Percentiles rank a stretch among this genome's conserved stretches.
These are phyloP conservation scores for Pinus taeda DNA, from an alignment of 75 land plant species.

Conservation along the genomic window DNA sequence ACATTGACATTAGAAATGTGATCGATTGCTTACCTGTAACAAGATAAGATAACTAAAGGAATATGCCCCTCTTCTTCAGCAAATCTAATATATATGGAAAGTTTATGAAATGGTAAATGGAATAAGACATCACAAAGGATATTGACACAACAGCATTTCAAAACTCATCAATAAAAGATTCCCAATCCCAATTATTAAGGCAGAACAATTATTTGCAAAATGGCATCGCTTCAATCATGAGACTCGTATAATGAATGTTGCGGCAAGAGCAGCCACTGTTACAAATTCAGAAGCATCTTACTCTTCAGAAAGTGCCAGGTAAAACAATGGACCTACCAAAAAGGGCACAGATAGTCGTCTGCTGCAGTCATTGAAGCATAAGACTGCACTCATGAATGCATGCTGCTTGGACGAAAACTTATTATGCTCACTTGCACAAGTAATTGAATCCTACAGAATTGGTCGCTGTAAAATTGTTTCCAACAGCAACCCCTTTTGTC, in stretches of 20 bases:
- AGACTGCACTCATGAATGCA: slow-evolving; percentile 1
- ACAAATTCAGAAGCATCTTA: slow-evolving; percentile 3
- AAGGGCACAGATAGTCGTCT: slow-evolving; percentile 2
- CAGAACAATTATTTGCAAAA: background rate
- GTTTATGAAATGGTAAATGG: background rate
- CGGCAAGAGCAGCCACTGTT: slow-evolving; percentile 1
- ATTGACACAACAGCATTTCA: background rate
- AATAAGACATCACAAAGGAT: background rate
- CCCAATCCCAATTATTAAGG: background rate
- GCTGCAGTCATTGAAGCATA: slow-evolving; percentile 6
- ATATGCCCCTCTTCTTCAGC: background rate
- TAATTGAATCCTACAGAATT: slow-evolving; percentile 9
- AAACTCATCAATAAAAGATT: background rate
- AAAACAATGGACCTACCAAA: background rate
- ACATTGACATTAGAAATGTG: background rate
- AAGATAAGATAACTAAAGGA: background rate
- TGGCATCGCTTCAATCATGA: background rate
- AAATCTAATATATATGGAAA: background rate
- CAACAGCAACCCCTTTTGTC: background rate
- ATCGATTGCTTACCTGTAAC: background rate
- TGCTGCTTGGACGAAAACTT: background rate
- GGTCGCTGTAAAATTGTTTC: slow-evolving; percentile 12
- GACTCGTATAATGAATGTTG: slow-evolving; percentile 10
- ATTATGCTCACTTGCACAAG: slow-evolving; percentile 8
- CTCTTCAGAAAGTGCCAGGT: slow-evolving; percentile 7